phyloP scores from a whole-genome alignment of 768 basidiomycete genomes.

The Termitomyces sp. region DNA sequence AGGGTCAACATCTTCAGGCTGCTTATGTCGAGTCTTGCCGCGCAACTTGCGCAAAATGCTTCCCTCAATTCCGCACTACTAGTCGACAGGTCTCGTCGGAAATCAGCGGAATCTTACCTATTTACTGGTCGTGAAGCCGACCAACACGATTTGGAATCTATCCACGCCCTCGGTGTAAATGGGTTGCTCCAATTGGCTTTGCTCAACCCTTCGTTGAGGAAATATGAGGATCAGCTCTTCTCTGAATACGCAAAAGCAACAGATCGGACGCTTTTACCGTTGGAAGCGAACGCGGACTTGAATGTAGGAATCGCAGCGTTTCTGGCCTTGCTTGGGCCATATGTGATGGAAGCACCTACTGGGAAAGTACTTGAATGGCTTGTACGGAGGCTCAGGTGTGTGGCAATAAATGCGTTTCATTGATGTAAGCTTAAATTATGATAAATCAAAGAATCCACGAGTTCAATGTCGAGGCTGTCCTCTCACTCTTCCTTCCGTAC shows the following conservation, averaged over 20 bases:
- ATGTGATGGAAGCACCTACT: constrained; percentile 75
- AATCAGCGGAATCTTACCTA: constrained; percentile 74
- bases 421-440: not conserved
- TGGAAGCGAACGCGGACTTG: constrained; percentile 58
- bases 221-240: constrained; percentile 70
- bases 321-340: constrained; percentile 68
- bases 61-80: constrained; percentile 78
- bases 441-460: constrained; percentile 69
- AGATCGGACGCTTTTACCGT: constrained; percentile 74
- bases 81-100: constrained; percentile 57
- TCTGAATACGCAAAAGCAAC: constrained; percentile 67
- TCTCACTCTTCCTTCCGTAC: constrained; percentile 87
- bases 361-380: constrained; percentile 92
- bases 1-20: not conserved
- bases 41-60: constrained; percentile 71
- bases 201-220: constrained; percentile 50
- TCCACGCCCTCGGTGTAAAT: constrained; percentile 75
- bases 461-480: constrained; percentile 77
- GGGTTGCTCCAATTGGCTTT: constrained; percentile 68
- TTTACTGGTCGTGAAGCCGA: constrained; percentile 81
- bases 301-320: constrained; percentile 57
- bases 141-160: constrained; percentile 80
- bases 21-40: constrained; percentile 69
- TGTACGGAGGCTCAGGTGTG: constrained; percentile 85
- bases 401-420: not conserved